phyloP scores from a whole-genome alignment of 2,329 filamentous ascomycete genomes.

The Penicillium griseofulvum region DNA sequence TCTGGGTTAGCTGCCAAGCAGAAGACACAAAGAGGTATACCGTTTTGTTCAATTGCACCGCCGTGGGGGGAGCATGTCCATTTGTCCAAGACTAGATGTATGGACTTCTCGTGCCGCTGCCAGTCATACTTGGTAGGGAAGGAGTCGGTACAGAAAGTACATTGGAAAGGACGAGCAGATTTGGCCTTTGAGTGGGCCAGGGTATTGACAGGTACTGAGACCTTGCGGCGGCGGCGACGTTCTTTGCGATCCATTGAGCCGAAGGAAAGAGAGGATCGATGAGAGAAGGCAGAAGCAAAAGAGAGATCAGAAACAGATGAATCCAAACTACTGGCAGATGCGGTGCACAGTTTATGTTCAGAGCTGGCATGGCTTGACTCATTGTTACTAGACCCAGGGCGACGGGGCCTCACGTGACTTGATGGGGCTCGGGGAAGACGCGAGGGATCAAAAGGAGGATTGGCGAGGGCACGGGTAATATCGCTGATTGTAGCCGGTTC shows the following conservation, averaged over 20 bases:
- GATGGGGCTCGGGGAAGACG: conserved; percentile 29
- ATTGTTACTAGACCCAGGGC: conserved; percentile 47
- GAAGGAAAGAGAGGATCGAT: conserved; percentile 55
- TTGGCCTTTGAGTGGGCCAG: conserved; percentile 43
- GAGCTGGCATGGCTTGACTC: conserved; percentile 53
- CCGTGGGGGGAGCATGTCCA: conserved; percentile 62
- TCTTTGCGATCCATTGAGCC: conserved; percentile 59
- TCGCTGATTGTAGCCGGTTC: conserved; percentile 64
- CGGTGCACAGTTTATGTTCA: conserved; percentile 50
- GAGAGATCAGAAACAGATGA: conserved; percentile 56
- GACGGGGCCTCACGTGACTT: conserved; percentile 37
- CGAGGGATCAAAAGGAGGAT: conserved; percentile 38
- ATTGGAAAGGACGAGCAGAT: conserved; percentile 53
- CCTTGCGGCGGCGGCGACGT: conserved; percentile 55
- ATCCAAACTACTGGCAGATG: conserved; percentile 55
- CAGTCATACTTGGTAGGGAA: conserved; percentile 60
- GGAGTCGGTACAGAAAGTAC: conserved; percentile 58
- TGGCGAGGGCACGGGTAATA: conserved; percentile 61
- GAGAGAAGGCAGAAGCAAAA: conserved; percentile 56
- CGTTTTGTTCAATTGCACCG: conserved; percentile 51
- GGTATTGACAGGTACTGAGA: conserved; percentile 42
- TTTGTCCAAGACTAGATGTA: conserved; percentile 56
- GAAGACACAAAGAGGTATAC: conserved; percentile 57
- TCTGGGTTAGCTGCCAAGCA: conserved; percentile 56
- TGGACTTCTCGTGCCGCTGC: conserved; percentile 58